These are phyloP conservation scores for Fonsecaea erecta DNA, from an alignment of 2,329 filamentous ascomycete species.

Conservation along the genomic window DNA sequence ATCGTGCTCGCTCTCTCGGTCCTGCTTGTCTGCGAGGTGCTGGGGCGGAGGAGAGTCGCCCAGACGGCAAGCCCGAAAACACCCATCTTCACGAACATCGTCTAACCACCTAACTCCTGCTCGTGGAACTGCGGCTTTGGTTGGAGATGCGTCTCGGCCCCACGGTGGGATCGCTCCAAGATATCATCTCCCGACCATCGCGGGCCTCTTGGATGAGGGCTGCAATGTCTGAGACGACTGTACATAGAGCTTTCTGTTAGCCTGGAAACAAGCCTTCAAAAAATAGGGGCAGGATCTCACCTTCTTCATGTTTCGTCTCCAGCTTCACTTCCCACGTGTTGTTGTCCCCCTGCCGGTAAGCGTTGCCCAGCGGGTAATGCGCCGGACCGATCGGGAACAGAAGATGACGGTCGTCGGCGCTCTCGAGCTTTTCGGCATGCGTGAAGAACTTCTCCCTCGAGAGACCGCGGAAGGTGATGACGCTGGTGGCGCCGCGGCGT, in stretches of 20 bases:
- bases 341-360: not conserved
- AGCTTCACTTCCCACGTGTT: slow-evolving; percentile 2
- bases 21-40: not conserved
- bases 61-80: not conserved
- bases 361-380: not conserved
- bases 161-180: not conserved
- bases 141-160: not conserved
- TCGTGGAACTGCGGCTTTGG: slow-evolving; percentile 7
- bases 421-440: not conserved
- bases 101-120: not conserved
- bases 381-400: not conserved
- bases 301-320: slow-evolving; percentile 1
- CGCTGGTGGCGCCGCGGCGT: not conserved
- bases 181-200: slow-evolving; percentile 2
- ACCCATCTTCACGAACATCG: not conserved
- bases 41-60: slow-evolving; percentile 2
- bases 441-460: slow-evolving; percentile 3
- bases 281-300: not conserved
- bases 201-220: slow-evolving; percentile 2
- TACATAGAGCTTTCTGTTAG: not conserved
- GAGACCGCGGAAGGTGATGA: not conserved
- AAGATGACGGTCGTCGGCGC: not conserved
- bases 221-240: slow-evolving; percentile 1
- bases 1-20: slow-evolving; percentile 5
- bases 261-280: not conserved